Base-by-base conservation (phyloP, 2,329 filamentous ascomycete genomes). In the Pestalotiopsis sp. region DNA sequence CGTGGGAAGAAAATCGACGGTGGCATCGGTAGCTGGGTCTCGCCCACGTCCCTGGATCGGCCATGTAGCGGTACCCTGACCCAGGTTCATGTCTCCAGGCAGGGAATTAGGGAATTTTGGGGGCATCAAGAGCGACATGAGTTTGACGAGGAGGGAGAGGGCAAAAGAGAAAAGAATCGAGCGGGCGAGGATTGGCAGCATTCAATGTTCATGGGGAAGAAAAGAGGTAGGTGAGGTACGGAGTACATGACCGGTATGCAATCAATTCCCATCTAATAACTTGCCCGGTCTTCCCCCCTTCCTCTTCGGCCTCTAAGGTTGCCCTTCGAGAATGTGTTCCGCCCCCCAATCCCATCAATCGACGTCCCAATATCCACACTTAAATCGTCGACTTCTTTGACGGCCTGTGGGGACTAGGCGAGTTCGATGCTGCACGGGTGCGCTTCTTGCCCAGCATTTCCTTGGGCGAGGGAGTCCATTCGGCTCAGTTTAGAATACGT, bases 341-440 rank as follows among this genome's bases (percentile, higher is more conserved):
- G n/a, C 39, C 27, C 64, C 64, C 64, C 41, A 66, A 66, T 39
- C n/a, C 52, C 52, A 59, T 27, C 31, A 27, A 60, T 60, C 64
- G 61, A 64, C 61, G 38, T 38, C 36, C 12, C 52, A 66, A 66
- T 49, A 66, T 66, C 64, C 64, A 66, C 64, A 39, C 45, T 66
- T 31, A 27, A 64, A 64, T 64, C 61, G 61, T 27, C 61, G 38
- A 45, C 61, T 52, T 64, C 61, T 64, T 49, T 59, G 23, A 27
- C 23, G 17, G 52, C 45, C 52, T 59, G 56, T 66, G 64, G 52
- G 49, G 64, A 66, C 23, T 41, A 45, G 38, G 64, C 52, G 27
- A 59, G 36, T 38, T 66, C 56, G 63, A 64, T 66, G 67, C 67
- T 68, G 39, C 49, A 64, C 66, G 59, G 66, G 45, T n/a, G 45